Evolutionary conservation across 2,329 filamentous ascomycete species (phyloP), one percentile per base, ranked within the genome.

Genomic region (Didymella lethalis): DNA sequence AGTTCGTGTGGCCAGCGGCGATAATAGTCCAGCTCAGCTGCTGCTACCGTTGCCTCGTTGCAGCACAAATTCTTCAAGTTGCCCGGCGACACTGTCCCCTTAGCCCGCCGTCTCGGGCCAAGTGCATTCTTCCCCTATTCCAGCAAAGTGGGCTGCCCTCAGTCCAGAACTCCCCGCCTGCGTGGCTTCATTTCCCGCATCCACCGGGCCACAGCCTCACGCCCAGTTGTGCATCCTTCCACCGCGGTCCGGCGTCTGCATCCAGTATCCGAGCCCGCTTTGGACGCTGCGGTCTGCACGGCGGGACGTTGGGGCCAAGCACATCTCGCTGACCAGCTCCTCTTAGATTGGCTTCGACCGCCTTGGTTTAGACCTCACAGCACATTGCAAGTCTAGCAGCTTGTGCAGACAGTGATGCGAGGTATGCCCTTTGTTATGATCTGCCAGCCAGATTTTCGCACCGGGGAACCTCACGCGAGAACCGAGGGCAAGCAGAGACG

Each of bases 101-200:
- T 54, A 43, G 48, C 54, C 36, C 47, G 14, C 51, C 51, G 40
- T 28, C 50, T 40, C 50, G 50, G 41, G 55, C 51, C 58, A 44
- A 54, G 46, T 49, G 34, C 32, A 61, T 61, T 61, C 57, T 48
- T 50, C 51, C 46, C 56, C 64, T 64, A 59, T 66, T 51, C 46
- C 51, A 54, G 44, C 47, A 50, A 57, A 53, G 63, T 63, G 63
- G 59, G 55, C 54, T 55, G 40, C 53, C 45, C 32, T 50, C 55
- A 47, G 64, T 58, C 64, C 63, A 67, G 65, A 66, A 64, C 62
- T 49, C 38, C 49, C 52, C 41, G 53, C 48, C 64, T 59, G 61
- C 63, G 66, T 63, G 59, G 50, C 65, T 59, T 74, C 71, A 74
- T 74, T 74, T 75, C 72, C 68, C 68, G 61, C 61, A 46, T 49